A percentile compares a stretch with the other conserved stretches of the same genome.
Evolutionary conservation across 257 asterid species (phyloP).

Genomic region (Anisodus acutangulus): DNA sequence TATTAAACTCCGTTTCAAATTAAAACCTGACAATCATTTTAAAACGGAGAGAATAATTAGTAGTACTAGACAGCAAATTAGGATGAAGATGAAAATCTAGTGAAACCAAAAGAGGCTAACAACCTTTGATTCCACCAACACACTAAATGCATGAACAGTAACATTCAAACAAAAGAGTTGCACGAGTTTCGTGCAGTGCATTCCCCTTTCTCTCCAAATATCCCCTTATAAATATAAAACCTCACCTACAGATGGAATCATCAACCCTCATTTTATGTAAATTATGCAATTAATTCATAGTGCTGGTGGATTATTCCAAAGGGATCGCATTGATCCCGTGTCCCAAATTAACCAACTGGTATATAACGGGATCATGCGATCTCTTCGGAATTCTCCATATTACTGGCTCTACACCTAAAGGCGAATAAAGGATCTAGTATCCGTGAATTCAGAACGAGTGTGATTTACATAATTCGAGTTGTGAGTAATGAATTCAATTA

Average conservation of each 20-base stretch:
- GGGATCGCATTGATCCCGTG: conserved; percentile 62
- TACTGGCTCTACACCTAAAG: conserved; percentile 9
- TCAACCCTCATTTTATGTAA: neutral
- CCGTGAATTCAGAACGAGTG: neutral
- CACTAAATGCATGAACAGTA: conserved; percentile 20
- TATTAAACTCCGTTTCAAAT: no score
- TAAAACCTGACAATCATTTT: no score
- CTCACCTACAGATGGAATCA: neutral
- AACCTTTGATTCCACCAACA: conserved; percentile 25
- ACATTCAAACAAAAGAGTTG: conserved; percentile 13
- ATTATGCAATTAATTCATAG: conserved; percentile 13
- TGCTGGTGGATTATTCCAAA: conserved; percentile 52
- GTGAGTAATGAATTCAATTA: neutral
- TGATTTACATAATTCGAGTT: neutral
- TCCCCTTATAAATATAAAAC: conserved; percentile 26
- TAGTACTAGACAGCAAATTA: neutral
- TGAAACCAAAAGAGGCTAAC: conserved; percentile 15
- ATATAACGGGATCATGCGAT: conserved; percentile 37
- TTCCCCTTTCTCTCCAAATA: neutral
- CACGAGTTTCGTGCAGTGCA: conserved; percentile 28
- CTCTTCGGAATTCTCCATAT: conserved; percentile 40
- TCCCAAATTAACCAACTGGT: neutral
- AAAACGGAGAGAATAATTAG: no score
- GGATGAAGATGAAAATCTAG: neutral
- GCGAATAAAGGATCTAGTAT: neutral